Evolutionary conservation across 2,329 filamentous ascomycete genomes (phyloP), one percentile per base, ranked within the genome.

Genomic region (Aquanectria penicillioides): DNA sequence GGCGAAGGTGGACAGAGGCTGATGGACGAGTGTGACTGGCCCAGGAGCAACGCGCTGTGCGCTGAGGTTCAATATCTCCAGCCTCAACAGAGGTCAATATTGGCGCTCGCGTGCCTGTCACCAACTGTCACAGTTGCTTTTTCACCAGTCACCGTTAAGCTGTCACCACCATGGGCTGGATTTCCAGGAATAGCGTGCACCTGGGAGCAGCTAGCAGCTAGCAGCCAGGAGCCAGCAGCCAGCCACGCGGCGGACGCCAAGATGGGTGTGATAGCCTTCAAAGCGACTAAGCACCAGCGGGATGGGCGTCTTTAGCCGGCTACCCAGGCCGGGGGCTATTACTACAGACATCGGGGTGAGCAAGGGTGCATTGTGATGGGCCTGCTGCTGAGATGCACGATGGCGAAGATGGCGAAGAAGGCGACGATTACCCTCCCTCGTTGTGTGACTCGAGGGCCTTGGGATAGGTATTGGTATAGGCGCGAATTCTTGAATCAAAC

Each of bases 71-170:
- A 56, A 50, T 50, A 18, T 49, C 44, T 33, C 52, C 40, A 61
- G 56, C 29, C 53, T 51, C 57, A 52, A 54, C 41, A 40, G 48
- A 59, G 22, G 29, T 56, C 26, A 55, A 59, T 31, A 63, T 57
- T 57, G 52, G 44, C 57, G 36, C 48, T 38, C 23, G 38, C 57
- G 51, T 33, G 5, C 11, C 25, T 38, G 18, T 40, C 40, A 26
- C 44, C n/a, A 25, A 15, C 46, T 31, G 53, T 31, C 34, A 40
- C 20, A 40, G 6, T 18, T 40, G 29, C 31, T 26, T 23, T 40
- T 15, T 52, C 41, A 18, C 41, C 48, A 52, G 49, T 58, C 48
- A 58, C 23, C 18, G 23, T 26, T 15, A 6, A 36, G 28, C 20
- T 12, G 9, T 28, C 26, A 12, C 33, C 36, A 26, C 40, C 22